Percentiles rank a stretch among this genome's conserved stretches.
Evolutionary conservation across 2,329 filamentous ascomycete species (phyloP).

Genomic region (Aspergillus felis): DNA sequence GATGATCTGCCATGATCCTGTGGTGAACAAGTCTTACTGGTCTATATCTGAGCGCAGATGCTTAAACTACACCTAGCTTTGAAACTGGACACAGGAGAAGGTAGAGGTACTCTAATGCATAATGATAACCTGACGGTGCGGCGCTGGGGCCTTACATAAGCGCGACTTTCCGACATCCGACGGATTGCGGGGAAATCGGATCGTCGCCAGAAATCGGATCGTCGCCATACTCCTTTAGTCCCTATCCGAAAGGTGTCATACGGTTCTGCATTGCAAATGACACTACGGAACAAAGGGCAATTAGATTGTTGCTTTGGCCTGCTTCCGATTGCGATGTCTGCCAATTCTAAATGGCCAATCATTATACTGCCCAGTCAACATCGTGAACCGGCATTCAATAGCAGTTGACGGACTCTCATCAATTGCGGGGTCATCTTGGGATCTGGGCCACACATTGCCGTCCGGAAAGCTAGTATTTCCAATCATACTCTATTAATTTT

Average conservation of each 20-base stretch:
- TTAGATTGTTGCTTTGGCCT: background rate
- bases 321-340: background rate
- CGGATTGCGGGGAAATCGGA: slow-evolving; percentile 21
- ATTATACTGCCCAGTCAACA: background rate
- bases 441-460: background rate
- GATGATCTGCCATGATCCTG: background rate
- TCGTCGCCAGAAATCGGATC: slow-evolving; percentile 18
- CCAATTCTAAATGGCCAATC: background rate
- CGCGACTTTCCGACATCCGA: slow-evolving; percentile 13
- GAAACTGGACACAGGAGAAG: too few species aligned
- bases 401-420: background rate
- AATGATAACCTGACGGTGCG: background rate
- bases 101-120: too few species aligned
- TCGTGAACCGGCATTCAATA: background rate
- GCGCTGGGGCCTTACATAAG: background rate
- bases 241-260: slow-evolving; percentile 5
- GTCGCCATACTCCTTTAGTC: background rate
- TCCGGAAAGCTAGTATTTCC: slow-evolving; percentile 6
- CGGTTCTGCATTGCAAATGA: slow-evolving; percentile 10
- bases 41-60: background rate
- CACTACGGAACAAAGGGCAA: background rate
- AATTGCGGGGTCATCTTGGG: background rate
- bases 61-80: background rate
- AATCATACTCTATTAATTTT: slow-evolving; percentile 1
- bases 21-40: background rate